phyloP scores from a whole-genome alignment of 495 filamentous ascomycete species.

The Neurospora sp. region DNA sequence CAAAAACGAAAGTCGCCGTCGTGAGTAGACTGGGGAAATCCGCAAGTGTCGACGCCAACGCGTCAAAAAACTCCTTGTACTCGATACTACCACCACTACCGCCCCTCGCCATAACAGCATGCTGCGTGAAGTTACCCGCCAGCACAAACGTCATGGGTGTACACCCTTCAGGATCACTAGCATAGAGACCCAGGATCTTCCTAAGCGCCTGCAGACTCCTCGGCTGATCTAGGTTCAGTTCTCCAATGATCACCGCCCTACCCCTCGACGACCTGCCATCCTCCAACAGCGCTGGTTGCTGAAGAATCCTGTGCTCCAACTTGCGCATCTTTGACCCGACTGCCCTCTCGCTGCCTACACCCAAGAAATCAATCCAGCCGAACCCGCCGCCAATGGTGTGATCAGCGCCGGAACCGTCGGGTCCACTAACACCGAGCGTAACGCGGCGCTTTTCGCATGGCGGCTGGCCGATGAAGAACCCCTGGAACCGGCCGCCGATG shows the following conservation, averaged over 20 bases:
- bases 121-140: conserved; percentile 72
- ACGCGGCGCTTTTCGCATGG: conserved; percentile 75
- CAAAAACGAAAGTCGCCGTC: conserved; percentile 73
- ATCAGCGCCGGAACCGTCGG: conserved; percentile 35
- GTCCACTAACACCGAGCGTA: conserved; percentile 57
- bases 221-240: conserved; percentile 77
- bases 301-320: conserved; percentile 46
- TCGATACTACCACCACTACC: conserved; percentile 68
- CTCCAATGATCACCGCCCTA: conserved; percentile 64
- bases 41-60: conserved; percentile 67
- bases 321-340: conserved; percentile 72
- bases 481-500: conserved; percentile 82
- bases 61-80: conserved; percentile 91
- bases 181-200: conserved; percentile 63
- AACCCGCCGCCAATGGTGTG: conserved; percentile 70
- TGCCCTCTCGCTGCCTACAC: conserved; percentile 81
- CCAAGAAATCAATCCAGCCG: conserved; percentile 94
- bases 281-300: conserved; percentile 8
- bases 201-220: conserved; percentile 64
- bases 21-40: conserved; percentile 81
- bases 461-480: conserved; percentile 78
- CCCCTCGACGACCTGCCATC: conserved; percentile 14
- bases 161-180: conserved; percentile 46
- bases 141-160: conserved; percentile 72
- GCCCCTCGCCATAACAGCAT: conserved; percentile 61